Evolutionary conservation across 805 yeast genomes (phyloP).

Genomic region (Tetrapisispora taiwanensis): DNA sequence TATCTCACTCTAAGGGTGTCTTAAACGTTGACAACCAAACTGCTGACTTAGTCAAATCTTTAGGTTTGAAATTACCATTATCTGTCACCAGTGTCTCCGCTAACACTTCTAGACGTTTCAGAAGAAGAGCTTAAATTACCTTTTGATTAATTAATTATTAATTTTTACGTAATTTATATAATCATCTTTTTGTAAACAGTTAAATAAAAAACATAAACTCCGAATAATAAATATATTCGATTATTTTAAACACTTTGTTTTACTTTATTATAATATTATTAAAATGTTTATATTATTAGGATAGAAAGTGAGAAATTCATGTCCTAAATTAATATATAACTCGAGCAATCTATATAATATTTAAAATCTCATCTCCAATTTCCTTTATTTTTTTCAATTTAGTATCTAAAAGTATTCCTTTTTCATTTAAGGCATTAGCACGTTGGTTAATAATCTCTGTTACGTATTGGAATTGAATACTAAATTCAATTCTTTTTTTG

Average conservation of each 20-base stretch:
- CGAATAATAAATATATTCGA: conserved; percentile 3
- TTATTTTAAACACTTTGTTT: not conserved
- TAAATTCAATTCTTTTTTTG: conserved; percentile 32
- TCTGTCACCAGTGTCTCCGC: conserved; percentile 79
- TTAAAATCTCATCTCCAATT: conserved; percentile 34
- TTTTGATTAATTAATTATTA: not conserved
- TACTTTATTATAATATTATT: not conserved
- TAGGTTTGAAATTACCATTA: conserved; percentile 85
- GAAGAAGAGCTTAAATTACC: conserved; percentile 66
- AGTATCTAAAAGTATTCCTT: conserved; percentile 27
- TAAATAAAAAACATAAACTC: conserved; percentile 3
- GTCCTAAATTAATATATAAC: too few relatives aligned
- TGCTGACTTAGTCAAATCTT: conserved; percentile 84
- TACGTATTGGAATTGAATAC: conserved; percentile 31
- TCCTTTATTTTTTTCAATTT: conserved; percentile 31
- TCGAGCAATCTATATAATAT: conserved; percentile 18
- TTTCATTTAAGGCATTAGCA: conserved; percentile 26
- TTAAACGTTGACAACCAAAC: conserved; percentile 97
- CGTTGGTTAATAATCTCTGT: conserved; percentile 31
- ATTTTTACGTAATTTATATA: not conserved
- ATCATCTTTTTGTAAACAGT: conserved; percentile 3
- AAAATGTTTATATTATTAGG: too few relatives aligned
- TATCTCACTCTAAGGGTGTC: conserved; percentile 89
- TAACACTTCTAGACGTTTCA: conserved; percentile 86
- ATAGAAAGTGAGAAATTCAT: too few relatives aligned